Evolutionary conservation across 1,284 basidiomycete genomes (phyloP), one percentile per base, ranked within the genome.

Genomic region (Tylopilus sp.): DNA sequence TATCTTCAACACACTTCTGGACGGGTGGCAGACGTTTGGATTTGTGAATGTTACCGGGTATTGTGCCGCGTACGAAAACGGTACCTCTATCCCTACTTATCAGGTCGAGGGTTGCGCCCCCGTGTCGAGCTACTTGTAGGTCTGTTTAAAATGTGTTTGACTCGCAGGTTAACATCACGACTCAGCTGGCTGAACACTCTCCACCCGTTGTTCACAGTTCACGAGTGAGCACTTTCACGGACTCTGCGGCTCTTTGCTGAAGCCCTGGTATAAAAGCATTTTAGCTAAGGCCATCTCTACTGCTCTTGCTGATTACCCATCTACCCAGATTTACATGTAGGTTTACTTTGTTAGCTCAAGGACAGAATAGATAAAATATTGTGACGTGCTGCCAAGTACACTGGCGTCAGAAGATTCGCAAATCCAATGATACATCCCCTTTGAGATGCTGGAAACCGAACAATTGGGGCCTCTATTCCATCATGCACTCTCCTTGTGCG

Each of bases 81-180:
- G 82, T 15, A 81, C 79, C 0, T 71, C 75, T 2, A 64, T 68
- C 6, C 55, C 51, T 42, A 77, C 74, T 16, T 80, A 78, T 26
- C 78, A 83, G 61, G 70, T 75, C 8, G 61, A 71, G 8, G 75
- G 75, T 1, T 84, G 79, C 62, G 81, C 79, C 7, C 82, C 81
- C 3, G 79, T 81, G 36, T 78, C 78, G 15, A 81, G 70, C 42
- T 84, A 83, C 59, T 84, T 84, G 82, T 82, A 60, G 66, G 79
- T 71, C 6, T 1, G 6, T 25, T 13, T 16, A 6, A 6, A 30
- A 15, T 43, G 13, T 3, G 31, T 8, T 25, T 41, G 19, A 23
- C 13, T 6, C 7, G 18, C 18, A 3, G 33, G 41, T 41, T 52
- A 23, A 52, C 12, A 0, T 25, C 25, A 28, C 8, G 1, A 38